A percentile compares a stretch with the other conserved stretches of the same genome.
These are phyloP conservation scores for Stephanodiscus triporus DNA, from an alignment of 108 stramenopile species.

Conservation along the genomic window DNA sequence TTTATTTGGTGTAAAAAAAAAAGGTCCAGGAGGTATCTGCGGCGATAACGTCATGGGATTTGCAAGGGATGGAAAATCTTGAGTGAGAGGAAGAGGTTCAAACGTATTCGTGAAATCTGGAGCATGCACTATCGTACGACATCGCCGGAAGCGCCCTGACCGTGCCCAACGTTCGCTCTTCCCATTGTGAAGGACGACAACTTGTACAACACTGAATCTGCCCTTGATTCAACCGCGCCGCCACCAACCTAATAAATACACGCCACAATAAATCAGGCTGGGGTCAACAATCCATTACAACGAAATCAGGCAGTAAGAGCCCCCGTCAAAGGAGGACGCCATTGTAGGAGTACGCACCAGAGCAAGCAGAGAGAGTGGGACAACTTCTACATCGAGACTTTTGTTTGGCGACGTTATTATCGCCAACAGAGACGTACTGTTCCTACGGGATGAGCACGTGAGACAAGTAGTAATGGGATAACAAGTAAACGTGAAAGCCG, in stretches of 20 bases:
- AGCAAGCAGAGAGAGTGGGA: background rate
- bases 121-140: background rate
- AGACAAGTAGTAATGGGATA: background rate
- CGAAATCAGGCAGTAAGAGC: background rate
- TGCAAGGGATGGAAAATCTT: background rate
- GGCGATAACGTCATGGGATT: background rate
- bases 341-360: background rate
- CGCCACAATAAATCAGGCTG: background rate
- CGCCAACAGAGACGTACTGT: background rate
- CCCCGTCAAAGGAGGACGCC: background rate
- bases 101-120: background rate
- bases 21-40: background rate
- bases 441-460: background rate
- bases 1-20: background rate
- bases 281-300: background rate
- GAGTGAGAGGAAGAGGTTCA: background rate
- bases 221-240: background rate
- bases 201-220: background rate
- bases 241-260: background rate
- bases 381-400: background rate
- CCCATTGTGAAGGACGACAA: background rate
- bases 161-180: background rate
- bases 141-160: background rate
- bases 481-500: slow-evolving; percentile 1
- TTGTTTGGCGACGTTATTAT: background rate